Evolutionary conservation across 2,329 filamentous ascomycete species (phyloP).

Genomic region (Penicillium glabrum): DNA sequence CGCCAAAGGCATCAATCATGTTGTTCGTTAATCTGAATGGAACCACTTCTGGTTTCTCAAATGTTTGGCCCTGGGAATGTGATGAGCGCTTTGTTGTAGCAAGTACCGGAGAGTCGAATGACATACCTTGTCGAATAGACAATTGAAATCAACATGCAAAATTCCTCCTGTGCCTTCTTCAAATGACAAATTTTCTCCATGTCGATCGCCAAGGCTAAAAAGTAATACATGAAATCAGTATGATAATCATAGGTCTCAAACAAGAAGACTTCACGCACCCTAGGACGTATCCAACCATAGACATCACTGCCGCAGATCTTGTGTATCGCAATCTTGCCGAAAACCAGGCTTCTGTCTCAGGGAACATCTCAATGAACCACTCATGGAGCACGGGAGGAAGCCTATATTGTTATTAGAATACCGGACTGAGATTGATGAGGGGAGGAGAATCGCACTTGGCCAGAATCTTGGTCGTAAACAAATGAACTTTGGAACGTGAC

Average conservation of each 20-base stretch:
- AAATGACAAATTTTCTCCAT: constrained; percentile 95
- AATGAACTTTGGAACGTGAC: constrained; percentile 56
- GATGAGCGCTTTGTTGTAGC: constrained; percentile 3
- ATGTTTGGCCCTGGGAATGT: constrained; percentile 67
- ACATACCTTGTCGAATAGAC: constrained; percentile 85
- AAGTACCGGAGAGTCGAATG: background rate
- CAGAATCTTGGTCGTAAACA: constrained; percentile 69
- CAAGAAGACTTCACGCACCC: constrained; percentile 44
- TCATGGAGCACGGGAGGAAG: constrained; percentile 85
- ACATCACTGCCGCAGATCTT: constrained; percentile 95
- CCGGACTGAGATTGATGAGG: too few species aligned
- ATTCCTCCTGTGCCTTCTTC: constrained; percentile 92
- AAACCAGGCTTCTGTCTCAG: constrained; percentile 91
- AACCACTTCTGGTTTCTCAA: constrained; percentile 89
- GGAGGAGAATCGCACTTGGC: constrained; percentile 32
- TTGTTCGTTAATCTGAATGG: constrained; percentile 98
- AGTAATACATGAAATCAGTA: background rate
- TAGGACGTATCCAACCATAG: constrained; percentile 96
- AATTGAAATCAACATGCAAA: constrained; percentile 99
- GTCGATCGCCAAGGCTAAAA: constrained; percentile 76
- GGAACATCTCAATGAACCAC: constrained; percentile 96
- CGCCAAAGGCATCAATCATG: constrained; percentile 96
- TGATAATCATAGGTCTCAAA: background rate
- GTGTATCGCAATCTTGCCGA: constrained; percentile 84
- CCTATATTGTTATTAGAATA: constrained; percentile 35